Percentiles rank a stretch among this genome's conserved stretches.
phyloP scores from a whole-genome alignment of 495 filamentous ascomycete species.

The Hypoxylon intermedium region DNA sequence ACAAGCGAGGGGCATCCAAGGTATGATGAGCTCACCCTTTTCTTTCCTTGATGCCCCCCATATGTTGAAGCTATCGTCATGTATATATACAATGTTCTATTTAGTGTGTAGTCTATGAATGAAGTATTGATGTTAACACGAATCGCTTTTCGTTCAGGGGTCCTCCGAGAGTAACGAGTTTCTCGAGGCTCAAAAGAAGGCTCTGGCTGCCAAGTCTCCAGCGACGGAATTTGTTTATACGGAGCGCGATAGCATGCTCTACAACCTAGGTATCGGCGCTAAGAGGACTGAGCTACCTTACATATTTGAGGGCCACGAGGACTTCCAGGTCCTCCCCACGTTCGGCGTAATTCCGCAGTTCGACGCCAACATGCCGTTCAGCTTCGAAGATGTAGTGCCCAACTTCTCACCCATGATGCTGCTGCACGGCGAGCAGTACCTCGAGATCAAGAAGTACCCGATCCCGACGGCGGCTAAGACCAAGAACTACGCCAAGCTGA shows the following conservation, averaged over 20 bases:
- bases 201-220: conserved; percentile 71
- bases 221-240: conserved; percentile 83
- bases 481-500: conserved; percentile 80
- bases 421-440: conserved; percentile 97
- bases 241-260: conserved; percentile 89
- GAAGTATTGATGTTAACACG: conserved; percentile 43
- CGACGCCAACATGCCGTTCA: conserved; percentile 81
- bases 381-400: conserved; percentile 81
- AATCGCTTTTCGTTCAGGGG: conserved; percentile 42
- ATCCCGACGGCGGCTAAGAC: conserved; percentile 87
- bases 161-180: conserved; percentile 50
- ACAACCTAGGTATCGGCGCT: conserved; percentile 94
- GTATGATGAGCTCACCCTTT: conserved; percentile 50
- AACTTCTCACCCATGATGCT: conserved; percentile 99
- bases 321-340: conserved; percentile 92
- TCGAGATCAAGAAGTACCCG: conserved; percentile 92
- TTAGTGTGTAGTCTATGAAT: conserved; percentile 43
- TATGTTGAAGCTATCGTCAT: conserved; percentile 21
- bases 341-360: conserved; percentile 96
- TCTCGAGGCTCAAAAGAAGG: conserved; percentile 76
- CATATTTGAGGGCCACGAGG: conserved; percentile 86
- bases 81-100: conserved; percentile 32
- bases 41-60: conserved; percentile 37
- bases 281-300: conserved; percentile 88
- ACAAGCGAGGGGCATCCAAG: conserved; percentile 61